Percentiles rank a stretch among this genome's conserved stretches.
Evolutionary conservation across 2,329 filamentous ascomycete species (phyloP).

Genomic region (Fusarium floridanum): DNA sequence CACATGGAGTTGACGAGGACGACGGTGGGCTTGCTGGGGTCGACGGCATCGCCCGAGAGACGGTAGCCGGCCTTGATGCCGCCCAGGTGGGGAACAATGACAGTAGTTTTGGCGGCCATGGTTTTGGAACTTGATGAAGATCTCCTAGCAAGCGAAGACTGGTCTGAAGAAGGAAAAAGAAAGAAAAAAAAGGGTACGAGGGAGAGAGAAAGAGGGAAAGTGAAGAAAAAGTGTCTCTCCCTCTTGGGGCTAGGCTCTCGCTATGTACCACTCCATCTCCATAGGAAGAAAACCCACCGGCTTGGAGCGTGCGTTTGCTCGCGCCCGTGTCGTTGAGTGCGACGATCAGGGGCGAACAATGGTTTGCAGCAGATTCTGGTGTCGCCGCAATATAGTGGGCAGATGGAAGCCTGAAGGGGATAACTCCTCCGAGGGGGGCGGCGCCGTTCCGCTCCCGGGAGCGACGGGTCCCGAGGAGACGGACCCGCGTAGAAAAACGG

Average conservation of each 20-base stretch:
- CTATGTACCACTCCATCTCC: slow-evolving; percentile 20
- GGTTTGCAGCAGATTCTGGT: not conserved
- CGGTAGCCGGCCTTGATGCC: slow-evolving; percentile 62
- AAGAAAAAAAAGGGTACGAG: not conserved
- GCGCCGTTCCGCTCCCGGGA: slow-evolving; percentile 27
- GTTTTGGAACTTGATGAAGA: slow-evolving; percentile 11
- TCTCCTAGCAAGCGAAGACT: not conserved
- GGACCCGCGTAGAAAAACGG: not conserved
- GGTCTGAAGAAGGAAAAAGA: not conserved
- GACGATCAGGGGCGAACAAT: slow-evolving; percentile 17
- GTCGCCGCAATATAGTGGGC: slow-evolving; percentile 8
- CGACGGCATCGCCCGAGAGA: slow-evolving; percentile 56
- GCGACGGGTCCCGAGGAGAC: not conserved
- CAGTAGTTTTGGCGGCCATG: slow-evolving; percentile 57
- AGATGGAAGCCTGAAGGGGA: slow-evolving; percentile 22
- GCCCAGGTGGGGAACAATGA: slow-evolving; percentile 62
- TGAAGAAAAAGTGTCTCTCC: not conserved
- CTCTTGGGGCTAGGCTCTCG: slow-evolving; percentile 6
- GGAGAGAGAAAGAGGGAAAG: not conserved
- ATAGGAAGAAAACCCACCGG: not conserved
- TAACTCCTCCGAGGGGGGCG: slow-evolving; percentile 21
- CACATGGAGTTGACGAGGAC: slow-evolving; percentile 67
- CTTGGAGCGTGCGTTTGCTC: not conserved
- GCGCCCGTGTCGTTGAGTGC: not conserved
- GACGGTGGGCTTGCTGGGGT: slow-evolving; percentile 64